These are phyloP conservation scores for Boletus coccyginus DNA, from an alignment of 768 basidiomycete genomes.

Conservation along the genomic window DNA sequence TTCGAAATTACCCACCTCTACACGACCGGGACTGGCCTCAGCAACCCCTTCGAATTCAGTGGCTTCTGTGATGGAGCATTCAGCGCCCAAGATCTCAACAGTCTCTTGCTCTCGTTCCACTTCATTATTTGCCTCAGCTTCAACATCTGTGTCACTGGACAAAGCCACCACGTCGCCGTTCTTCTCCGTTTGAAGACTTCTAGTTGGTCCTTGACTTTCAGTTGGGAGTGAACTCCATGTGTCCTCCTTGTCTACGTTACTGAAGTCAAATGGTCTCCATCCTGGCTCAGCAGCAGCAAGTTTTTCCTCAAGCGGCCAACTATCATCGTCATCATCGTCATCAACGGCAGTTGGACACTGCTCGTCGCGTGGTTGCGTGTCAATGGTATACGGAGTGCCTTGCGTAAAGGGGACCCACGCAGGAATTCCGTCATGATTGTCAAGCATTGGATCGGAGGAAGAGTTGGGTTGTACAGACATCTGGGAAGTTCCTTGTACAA, in stretches of 20 bases:
- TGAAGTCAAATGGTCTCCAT: slow-evolving; percentile 60
- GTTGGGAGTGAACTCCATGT: slow-evolving; percentile 75
- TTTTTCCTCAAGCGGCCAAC: slow-evolving; percentile 74
- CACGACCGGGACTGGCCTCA: slow-evolving; percentile 36
- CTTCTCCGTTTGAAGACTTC: slow-evolving; percentile 18
- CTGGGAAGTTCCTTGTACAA: slow-evolving; percentile 31
- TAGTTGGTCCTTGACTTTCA: slow-evolving; percentile 44
- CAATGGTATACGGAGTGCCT: slow-evolving; percentile 50
- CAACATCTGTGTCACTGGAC: slow-evolving; percentile 8
- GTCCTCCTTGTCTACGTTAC: slow-evolving; percentile 59
- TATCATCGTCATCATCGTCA: slow-evolving; percentile 59
- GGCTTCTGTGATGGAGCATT: slow-evolving; percentile 29
- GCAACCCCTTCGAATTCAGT: slow-evolving; percentile 40
- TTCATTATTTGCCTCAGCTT: slow-evolving; percentile 11
- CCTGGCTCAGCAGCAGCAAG: slow-evolving; percentile 47
- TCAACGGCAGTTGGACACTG: slow-evolving; percentile 27
- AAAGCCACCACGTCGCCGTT: background rate
- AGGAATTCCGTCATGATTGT: slow-evolving; percentile 41
- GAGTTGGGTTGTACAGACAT: slow-evolving; percentile 50
- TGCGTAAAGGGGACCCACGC: slow-evolving; percentile 62
- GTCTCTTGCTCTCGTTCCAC: slow-evolving; percentile 10
- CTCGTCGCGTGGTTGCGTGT: slow-evolving; percentile 33
- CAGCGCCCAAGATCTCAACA: slow-evolving; percentile 37
- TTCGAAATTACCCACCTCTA: slow-evolving; percentile 38
- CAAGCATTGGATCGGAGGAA: slow-evolving; percentile 51